Evolutionary conservation across 208 protist species (phyloP), one percentile per base, ranked within the genome.

Genomic region (Acanthamoeba culbertsoni): DNA sequence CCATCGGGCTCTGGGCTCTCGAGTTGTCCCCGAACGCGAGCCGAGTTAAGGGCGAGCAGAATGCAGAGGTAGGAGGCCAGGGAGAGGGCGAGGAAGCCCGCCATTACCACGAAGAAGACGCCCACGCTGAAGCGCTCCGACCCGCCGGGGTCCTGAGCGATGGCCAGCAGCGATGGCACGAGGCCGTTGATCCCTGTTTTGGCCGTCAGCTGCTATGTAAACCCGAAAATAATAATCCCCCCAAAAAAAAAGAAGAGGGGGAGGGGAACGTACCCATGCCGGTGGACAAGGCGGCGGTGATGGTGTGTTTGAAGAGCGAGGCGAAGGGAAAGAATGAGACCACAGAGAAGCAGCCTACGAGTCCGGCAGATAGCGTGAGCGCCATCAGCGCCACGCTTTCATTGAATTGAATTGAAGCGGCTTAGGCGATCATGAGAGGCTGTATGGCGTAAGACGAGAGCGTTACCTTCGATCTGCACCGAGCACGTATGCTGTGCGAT

Each of bases 321-420:
- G 77, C 77, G 16, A 86, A 86, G n/a, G 77, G 77, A 28, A 86
- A 86, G 77, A 86, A 86, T 3, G 77, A 63, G 48, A 86, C 77
- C 77, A 86, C 77, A 6, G 77, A 57, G 28, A 86, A 86, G 77
- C 77, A 86, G 51, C 77, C 77, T 46, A 86, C 77, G 46, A 86
- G 51, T 6, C 77, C 77, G 14, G 77, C 43, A 2, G 20, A 37
- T 16, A 62, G 51, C 2, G 77, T 86, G n/a, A 86, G 37, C 42
- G 18, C n/a, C 45, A 53, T 63, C 45, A 86, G 48, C 77, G 45
- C 45, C 14, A 86, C 77, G 51, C 77, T 86, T n/a, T n/a, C n/a
- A n/a, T n/a, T n/a, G n/a, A n/a, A n/a, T n/a, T n/a, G n/a, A n/a
- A n/a, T n/a, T n/a, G 77, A 12, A 42, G 28, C 37, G 35, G 7